A percentile compares a stretch with the other conserved stretches of the same genome.
Conservation (phyloP, 345 rosid species). For the Lagerstroemia speciosa region DNA sequence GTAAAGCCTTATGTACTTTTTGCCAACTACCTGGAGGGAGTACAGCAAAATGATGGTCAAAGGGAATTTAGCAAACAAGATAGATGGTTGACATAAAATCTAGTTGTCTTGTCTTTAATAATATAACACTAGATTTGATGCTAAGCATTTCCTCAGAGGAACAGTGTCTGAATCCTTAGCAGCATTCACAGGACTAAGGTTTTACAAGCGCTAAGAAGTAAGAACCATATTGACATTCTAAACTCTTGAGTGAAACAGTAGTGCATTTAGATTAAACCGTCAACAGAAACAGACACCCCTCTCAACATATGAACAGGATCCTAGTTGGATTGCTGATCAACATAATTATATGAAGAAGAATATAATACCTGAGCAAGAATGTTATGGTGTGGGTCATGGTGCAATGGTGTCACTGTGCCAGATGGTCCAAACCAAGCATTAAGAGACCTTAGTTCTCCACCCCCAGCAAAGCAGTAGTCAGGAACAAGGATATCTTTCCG, state of each 20-base stretch:
- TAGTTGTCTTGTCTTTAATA: background rate
- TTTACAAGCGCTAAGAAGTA: background rate
- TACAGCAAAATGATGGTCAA: background rate
- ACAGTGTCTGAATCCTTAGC: background rate
- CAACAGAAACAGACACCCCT: background rate
- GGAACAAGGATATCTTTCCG: constrained; percentile 76
- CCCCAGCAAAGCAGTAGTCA: constrained; percentile 89
- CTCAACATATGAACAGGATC: background rate
- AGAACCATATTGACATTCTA: background rate
- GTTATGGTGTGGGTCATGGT: constrained; percentile 98
- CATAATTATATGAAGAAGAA: background rate
- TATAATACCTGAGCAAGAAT: constrained; percentile 76
- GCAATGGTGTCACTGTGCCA: constrained; percentile 91
- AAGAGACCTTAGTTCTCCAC: constrained; percentile 78
- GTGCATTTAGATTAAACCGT: background rate
- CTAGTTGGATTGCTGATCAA: background rate
- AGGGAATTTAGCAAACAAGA: background rate
- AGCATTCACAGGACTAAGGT: background rate
- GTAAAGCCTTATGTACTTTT: constrained; percentile 83
- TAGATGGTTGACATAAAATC: background rate
- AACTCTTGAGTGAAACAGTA: background rate
- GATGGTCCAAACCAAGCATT: constrained; percentile 99
- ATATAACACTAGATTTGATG: background rate
- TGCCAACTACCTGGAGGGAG: constrained; percentile 66
- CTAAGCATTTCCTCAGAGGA: background rate